Evolutionary conservation across 345 rosid genomes (phyloP).

Genomic region (Gynandropsis gynandra): DNA sequence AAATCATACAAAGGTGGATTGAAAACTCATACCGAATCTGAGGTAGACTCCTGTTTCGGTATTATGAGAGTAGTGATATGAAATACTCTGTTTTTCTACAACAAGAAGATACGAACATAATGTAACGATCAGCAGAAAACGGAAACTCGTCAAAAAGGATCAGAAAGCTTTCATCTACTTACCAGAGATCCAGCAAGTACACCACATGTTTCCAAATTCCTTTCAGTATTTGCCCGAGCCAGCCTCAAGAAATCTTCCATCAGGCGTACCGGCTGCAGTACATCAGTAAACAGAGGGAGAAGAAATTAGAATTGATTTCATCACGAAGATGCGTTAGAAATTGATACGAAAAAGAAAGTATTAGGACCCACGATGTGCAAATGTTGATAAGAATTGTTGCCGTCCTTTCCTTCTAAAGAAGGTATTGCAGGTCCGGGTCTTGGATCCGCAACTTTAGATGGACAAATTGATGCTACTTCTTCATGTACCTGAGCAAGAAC

Average conservation of each 20-base stretch:
- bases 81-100: conserved; percentile 89
- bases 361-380: conserved; percentile 68
- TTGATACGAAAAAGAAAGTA: conserved; percentile 1
- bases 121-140: conserved; percentile 13
- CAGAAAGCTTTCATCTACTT: conserved; percentile 22
- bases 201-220: conserved; percentile 91
- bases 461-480: conserved; percentile 52
- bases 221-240: conserved; percentile 73
- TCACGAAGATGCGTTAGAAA: conserved; percentile 8
- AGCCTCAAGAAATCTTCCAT: conserved; percentile 82
- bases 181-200: conserved; percentile 94
- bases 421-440: conserved; percentile 93
- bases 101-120: background rate
- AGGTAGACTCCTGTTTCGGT: conserved; percentile 97
- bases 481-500: conserved; percentile 82
- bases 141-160: background rate
- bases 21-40: conserved; percentile 68
- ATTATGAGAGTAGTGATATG: conserved; percentile 86
- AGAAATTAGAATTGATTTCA: conserved; percentile 13
- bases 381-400: conserved; percentile 60
- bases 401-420: conserved; percentile 40
- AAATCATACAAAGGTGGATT: background rate
- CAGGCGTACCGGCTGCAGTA: conserved; percentile 69
- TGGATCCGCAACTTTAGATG: conserved; percentile 97
- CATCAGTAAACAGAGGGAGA: conserved; percentile 7